phyloP scores from a whole-genome alignment of 139 green algal species.

The Spirogloea muscicola region DNA sequence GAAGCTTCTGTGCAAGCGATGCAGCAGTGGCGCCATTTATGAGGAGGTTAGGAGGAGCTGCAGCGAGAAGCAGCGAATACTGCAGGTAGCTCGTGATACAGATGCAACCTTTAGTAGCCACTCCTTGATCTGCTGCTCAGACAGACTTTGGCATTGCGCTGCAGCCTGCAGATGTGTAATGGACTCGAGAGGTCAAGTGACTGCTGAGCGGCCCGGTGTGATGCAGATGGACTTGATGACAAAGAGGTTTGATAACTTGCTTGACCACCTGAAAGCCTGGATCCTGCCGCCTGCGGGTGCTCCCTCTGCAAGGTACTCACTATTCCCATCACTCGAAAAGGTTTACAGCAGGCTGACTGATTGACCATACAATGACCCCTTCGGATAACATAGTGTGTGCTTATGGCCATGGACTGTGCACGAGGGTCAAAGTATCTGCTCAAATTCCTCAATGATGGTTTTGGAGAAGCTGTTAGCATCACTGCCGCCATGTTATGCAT shows the following conservation, averaged over 20 bases:
- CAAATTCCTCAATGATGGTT: too few relatives aligned
- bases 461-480: too few relatives aligned
- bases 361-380: too few relatives aligned
- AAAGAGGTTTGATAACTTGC: not conserved
- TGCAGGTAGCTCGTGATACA: conserved; percentile 14
- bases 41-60: conserved; percentile 24
- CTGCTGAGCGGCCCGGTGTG: not conserved
- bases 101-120: not conserved
- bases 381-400: too few relatives aligned
- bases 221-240: conserved; percentile 9
- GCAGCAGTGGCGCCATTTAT: not conserved
- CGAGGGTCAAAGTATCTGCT: too few relatives aligned
- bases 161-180: not conserved
- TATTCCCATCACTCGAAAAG: too few relatives aligned
- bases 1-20: not conserved
- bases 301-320: too few relatives aligned
- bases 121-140: not conserved
- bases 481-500: too few relatives aligned
- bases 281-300: too few relatives aligned
- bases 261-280: conserved; percentile 1
- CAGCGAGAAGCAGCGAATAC: conserved; percentile 14
- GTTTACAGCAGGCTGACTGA: too few relatives aligned
- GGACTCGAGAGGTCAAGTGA: not conserved
- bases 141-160: not conserved
- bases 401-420: too few relatives aligned